phyloP scores from a whole-genome alignment of 1,284 basidiomycete species.

The Limonomyces culmigenus region DNA sequence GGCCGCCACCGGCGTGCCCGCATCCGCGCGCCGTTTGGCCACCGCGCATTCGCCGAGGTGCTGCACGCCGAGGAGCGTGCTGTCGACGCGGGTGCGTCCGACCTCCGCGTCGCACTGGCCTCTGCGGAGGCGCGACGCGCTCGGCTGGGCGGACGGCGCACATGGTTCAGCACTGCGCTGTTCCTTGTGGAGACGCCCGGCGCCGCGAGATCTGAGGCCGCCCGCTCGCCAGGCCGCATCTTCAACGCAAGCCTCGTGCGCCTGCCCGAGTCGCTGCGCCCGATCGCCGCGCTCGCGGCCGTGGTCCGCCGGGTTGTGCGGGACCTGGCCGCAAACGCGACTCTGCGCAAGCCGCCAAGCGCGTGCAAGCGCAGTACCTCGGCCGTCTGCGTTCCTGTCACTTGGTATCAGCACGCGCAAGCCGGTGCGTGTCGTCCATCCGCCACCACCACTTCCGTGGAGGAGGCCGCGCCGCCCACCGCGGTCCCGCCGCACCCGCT shows the following conservation, averaged over 20 bases:
- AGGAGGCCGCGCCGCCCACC: too few relatives aligned
- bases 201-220: conserved; percentile 58
- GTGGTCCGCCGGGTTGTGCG: conserved; percentile 42
- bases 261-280: conserved; percentile 44
- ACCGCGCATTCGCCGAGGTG: conserved; percentile 16
- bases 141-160: conserved; percentile 41
- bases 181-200: conserved; percentile 42
- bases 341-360: conserved; percentile 48
- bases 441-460: too few relatives aligned
- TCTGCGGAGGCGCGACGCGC: conserved; percentile 38
- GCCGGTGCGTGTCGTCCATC: too few relatives aligned
- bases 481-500: too few relatives aligned
- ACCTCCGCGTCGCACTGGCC: conserved; percentile 30
- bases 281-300: conserved; percentile 51
- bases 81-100: conserved; percentile 35
- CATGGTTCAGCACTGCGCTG: conserved; percentile 22
- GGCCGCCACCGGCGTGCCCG: conserved; percentile 16
- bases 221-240: conserved; percentile 33
- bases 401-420: conserved; percentile 26
- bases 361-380: conserved; percentile 54
- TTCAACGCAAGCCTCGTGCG: conserved; percentile 56
- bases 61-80: conserved; percentile 35
- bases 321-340: conserved; percentile 42
- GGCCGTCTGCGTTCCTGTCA: conserved; percentile 38
- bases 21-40: conserved; percentile 26